Base-by-base conservation (phyloP, 495 filamentous ascomycete species). In the Staphylotrichum longicolle region DNA sequence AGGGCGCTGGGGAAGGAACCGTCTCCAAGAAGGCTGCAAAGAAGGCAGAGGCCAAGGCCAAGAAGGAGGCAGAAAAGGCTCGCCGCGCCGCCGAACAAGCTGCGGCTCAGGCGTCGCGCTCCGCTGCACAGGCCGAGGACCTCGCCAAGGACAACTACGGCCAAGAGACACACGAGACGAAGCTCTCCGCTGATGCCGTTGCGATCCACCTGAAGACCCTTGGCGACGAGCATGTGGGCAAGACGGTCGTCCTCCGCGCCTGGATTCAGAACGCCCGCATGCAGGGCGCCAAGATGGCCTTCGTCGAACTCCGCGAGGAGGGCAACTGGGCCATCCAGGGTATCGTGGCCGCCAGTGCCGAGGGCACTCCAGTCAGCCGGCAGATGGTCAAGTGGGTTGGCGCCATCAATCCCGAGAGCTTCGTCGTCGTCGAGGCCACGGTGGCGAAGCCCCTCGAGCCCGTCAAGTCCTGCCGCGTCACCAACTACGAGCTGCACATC, bases 351-450 rank as follows among this genome's bases (percentile, higher is more conserved):
- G 84, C 86, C 30, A 81, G 70, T 45, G 67, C 78, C 60, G 82
- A 73, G 73, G 63, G 78, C 78, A 44, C 82, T 78, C 63, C 76
- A 39, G 75, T 90, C 41, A 84, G 80, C 66, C 82, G 81, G 65
- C 93, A 93, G 78, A 98, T 98, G 95, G 90, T 95, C 65, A 98
- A 98, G 77, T 98, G 87, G 83, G 83, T 86, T 40, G 85, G 83
- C 54, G 83, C 80, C 48, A 78, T 98, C 67, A 89, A 88, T 71
- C 80, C 86, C 45, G 93, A 98, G 78, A 91, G 87, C 61, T 89
- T 90, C 58, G 88, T 97, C 20, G 75, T 86, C 56, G 87, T 96
- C 52, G 89, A 93, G 61, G 94, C 89, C 57, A 76, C 82, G 12
- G 87, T 97, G 10, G 82, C 91, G 80, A 87, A 89, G 79, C 88